These are phyloP conservation scores for Trichophyton simii DNA, from an alignment of 2,329 filamentous ascomycete genomes.

Conservation along the genomic window DNA sequence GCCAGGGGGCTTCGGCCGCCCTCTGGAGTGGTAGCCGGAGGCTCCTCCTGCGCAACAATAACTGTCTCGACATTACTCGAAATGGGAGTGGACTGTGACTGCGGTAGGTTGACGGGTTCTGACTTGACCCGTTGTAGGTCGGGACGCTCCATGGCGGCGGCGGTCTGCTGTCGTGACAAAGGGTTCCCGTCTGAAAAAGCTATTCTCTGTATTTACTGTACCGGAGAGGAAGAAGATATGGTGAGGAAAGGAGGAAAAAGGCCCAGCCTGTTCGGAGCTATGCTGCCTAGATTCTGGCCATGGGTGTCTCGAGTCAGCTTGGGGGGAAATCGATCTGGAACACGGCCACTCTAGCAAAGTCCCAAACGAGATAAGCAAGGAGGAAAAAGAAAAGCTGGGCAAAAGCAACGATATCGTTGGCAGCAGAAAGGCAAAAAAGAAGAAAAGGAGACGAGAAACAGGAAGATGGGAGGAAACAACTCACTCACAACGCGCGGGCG, in stretches of 20 bases:
- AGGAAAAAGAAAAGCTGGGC: background rate
- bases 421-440: background rate
- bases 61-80: background rate
- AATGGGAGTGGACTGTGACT: background rate
- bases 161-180: background rate
- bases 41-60: background rate
- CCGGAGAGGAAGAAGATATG: background rate
- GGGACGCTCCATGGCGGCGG: background rate
- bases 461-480: no score
- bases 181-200: background rate
- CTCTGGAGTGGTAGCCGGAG: background rate
- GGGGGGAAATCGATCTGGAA: constrained; percentile 3
- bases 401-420: background rate
- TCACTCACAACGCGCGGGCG: background rate
- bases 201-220: background rate
- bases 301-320: constrained; percentile 24
- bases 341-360: background rate
- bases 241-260: constrained; percentile 17
- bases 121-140: background rate
- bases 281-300: constrained; percentile 27
- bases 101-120: constrained; percentile 10
- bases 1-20: background rate
- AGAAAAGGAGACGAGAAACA: background rate
- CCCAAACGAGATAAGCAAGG: no score
- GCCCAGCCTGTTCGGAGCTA: constrained; percentile 15